Evolutionary conservation across 2,329 filamentous ascomycete species (phyloP).

Genomic region (Zasmidium angulare): DNA sequence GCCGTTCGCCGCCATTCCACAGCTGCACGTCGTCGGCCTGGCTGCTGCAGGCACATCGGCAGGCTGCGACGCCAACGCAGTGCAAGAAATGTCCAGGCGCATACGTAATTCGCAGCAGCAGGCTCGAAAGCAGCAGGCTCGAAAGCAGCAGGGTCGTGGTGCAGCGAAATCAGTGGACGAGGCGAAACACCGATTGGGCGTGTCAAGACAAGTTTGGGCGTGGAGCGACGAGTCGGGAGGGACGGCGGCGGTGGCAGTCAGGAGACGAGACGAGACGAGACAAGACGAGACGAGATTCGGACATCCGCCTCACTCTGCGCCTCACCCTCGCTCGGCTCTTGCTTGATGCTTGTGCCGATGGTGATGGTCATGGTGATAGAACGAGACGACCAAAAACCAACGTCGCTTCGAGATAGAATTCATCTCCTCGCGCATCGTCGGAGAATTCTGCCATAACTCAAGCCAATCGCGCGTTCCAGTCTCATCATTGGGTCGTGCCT

Average conservation of each 20-base stretch:
- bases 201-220: neutral
- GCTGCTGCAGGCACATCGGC: slow-evolving; percentile 4
- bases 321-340: neutral
- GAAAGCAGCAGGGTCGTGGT: too few relatives aligned
- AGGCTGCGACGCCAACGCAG: slow-evolving; percentile 2
- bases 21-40: neutral
- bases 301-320: neutral
- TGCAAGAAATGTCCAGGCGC: neutral
- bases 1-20: slow-evolving; percentile 3
- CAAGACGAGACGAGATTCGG: neutral
- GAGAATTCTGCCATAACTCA: neutral
- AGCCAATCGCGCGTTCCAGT: neutral
- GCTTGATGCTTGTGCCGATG: neutral
- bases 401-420: neutral
- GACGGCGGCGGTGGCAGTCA: neutral
- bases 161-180: neutral
- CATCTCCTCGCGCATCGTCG: too few relatives aligned
- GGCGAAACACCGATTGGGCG: neutral
- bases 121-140: too few relatives aligned
- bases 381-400: neutral
- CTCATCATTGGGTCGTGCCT: neutral
- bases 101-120: neutral
- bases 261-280: neutral
- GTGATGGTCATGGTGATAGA: neutral
- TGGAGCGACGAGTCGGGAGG: neutral